Conservation (phyloP, 2,329 filamentous ascomycete species). For the Nigrograna mackinnonii region DNA sequence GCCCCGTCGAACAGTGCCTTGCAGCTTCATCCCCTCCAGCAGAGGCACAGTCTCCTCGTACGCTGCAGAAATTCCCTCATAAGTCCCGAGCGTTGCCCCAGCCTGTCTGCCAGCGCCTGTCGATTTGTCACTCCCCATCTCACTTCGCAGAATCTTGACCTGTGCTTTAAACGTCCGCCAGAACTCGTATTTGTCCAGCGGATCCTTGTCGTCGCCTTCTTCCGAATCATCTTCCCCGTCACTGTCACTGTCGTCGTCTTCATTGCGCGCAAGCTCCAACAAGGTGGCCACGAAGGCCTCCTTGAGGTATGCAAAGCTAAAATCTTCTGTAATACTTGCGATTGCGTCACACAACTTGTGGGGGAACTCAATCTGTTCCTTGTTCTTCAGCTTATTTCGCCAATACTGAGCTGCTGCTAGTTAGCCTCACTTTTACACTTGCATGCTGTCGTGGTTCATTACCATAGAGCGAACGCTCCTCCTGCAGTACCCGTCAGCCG, state of each 20-base stretch:
- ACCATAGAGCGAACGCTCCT: conserved; percentile 63
- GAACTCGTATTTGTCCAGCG: conserved; percentile 57
- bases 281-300: conserved; percentile 69
- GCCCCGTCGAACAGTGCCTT: conserved; percentile 16
- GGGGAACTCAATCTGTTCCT: conserved; percentile 64
- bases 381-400: conserved; percentile 61
- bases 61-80: conserved; percentile 23
- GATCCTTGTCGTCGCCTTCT: conserved; percentile 43
- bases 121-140: conserved; percentile 48
- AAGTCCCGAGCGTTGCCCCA: conserved; percentile 9
- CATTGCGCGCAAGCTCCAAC: conserved; percentile 57
- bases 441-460: conserved; percentile 21
- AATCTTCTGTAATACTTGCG: conserved; percentile 65
- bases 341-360: conserved; percentile 61
- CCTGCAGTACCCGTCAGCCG: conserved; percentile 27
- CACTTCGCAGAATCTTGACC: conserved; percentile 62
- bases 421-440: conserved; percentile 13
- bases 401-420: conserved; percentile 52
- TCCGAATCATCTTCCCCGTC: conserved; percentile 23
- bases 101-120: not conserved
- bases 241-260: conserved; percentile 18
- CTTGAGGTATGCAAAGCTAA: conserved; percentile 72
- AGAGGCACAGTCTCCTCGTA: conserved; percentile 22
- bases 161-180: conserved; percentile 69
- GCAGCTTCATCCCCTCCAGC: conserved; percentile 21